Conservation (phyloP, 2,329 filamentous ascomycete genomes). For the Leptographium radiaticola region DNA sequence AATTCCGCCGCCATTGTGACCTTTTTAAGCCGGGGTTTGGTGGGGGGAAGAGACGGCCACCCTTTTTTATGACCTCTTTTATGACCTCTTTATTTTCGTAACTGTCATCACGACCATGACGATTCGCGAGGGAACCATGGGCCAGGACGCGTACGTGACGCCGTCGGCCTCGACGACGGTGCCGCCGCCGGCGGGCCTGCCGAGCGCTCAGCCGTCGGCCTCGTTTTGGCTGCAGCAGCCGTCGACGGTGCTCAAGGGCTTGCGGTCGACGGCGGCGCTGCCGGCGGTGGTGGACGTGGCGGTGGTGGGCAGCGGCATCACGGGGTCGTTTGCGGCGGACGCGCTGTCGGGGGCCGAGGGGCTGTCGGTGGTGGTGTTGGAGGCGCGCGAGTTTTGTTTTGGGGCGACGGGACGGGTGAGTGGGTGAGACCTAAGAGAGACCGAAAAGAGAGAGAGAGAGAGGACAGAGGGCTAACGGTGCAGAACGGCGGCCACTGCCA, state of each 20-base stretch:
- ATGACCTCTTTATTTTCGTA: too few relatives aligned
- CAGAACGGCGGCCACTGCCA: constrained; percentile 68
- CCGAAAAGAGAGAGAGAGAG: too few relatives aligned
- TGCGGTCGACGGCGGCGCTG: constrained; percentile 51
- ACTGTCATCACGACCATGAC: constrained; percentile 7
- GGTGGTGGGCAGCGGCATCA: constrained; percentile 64
- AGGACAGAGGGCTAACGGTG: too few relatives aligned
- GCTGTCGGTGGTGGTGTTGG: constrained; percentile 54
- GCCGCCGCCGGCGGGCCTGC: constrained; percentile 33
- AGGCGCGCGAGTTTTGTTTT: constrained; percentile 69
- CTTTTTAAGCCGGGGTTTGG: too few relatives aligned
- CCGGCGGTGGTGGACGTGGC: constrained; percentile 54
- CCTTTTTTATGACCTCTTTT: too few relatives aligned
- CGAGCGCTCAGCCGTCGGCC: constrained; percentile 43
- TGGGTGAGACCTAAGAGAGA: too few relatives aligned
- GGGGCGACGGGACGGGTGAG: constrained; percentile 70
- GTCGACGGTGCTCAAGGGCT: constrained; percentile 49
- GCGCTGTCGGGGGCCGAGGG: constrained; percentile 34
- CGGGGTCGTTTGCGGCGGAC: constrained; percentile 57
- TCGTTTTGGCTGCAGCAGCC: constrained; percentile 68
- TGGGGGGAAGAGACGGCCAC: too few relatives aligned
- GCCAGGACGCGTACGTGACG: constrained; percentile 10
- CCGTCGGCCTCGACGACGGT: not conserved
- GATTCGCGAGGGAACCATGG: constrained; percentile 13
- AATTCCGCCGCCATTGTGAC: too few relatives aligned